Percentiles rank a stretch among this genome's conserved stretches.
These are phyloP conservation scores for Kitagawia praeruptora DNA, from an alignment of 129 eudicot species.

Conservation along the genomic window DNA sequence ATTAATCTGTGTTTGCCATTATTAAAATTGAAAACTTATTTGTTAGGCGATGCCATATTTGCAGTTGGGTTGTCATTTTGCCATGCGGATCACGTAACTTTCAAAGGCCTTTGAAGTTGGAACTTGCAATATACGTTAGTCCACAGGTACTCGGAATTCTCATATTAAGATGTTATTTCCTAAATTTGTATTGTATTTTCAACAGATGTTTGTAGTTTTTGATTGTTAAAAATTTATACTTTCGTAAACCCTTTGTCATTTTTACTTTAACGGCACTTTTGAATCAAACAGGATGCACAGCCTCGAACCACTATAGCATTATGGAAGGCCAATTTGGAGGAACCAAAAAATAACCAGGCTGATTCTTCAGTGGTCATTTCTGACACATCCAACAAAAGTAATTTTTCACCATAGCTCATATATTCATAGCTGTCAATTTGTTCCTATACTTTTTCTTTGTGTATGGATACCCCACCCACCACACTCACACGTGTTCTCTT, in stretches of 20 bases:
- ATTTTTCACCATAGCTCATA: constrained; percentile 22
- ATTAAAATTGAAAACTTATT: not conserved
- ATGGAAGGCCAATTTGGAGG: constrained; percentile 87
- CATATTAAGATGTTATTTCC: not conserved
- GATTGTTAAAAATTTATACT: not conserved
- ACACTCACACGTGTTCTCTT: not conserved
- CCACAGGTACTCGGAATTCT: constrained; percentile 40
- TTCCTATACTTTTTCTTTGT: not conserved
- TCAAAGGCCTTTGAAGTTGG: constrained; percentile 69
- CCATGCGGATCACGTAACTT: constrained; percentile 82
- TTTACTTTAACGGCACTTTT: constrained; percentile 8
- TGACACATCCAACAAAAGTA: constrained; percentile 53
- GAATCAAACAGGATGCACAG: constrained; percentile 65
- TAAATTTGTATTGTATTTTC: not conserved
- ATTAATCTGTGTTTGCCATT: not conserved
- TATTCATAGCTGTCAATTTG: constrained; percentile 11
- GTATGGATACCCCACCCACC: not conserved
- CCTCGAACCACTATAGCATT: constrained; percentile 64
- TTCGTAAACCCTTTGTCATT: not conserved
- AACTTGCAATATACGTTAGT: constrained; percentile 75
- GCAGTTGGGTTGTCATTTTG: constrained; percentile 81
- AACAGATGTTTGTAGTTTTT: not conserved
- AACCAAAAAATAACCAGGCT: constrained; percentile 59
- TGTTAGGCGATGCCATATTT: constrained; percentile 1
- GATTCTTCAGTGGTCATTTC: constrained; percentile 72